Evolutionary conservation across 73 alveolate genomes (phyloP).

Genomic region (Paramecium pentaurelia): DNA sequence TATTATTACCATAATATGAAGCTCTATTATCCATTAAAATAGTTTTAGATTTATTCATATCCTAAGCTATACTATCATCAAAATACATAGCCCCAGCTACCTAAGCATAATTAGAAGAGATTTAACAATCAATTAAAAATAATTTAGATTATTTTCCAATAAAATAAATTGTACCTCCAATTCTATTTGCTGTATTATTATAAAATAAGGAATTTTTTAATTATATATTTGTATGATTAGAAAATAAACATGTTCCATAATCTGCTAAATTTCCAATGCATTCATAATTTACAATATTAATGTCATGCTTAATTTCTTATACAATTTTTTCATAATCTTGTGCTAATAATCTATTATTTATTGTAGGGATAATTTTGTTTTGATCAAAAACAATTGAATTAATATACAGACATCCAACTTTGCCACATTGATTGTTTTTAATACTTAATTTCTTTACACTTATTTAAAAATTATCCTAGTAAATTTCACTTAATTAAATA

Average conservation of each 20-base stretch:
- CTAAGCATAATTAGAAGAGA: background rate
- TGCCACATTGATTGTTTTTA: background rate
- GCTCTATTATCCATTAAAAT: background rate
- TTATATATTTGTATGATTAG: background rate
- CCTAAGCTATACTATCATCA: background rate
- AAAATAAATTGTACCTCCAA: background rate
- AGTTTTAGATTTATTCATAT: background rate
- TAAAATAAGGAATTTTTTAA: background rate
- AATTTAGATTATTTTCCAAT: background rate
- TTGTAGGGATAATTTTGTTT: background rate
- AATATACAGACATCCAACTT: background rate
- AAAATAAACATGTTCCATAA: background rate
- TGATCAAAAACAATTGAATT: background rate
- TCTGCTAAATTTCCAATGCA: background rate
- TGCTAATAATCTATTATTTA: background rate
- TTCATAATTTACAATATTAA: background rate
- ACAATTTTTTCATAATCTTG: background rate
- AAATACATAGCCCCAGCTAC: slow-evolving; percentile 18
- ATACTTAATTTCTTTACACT: background rate
- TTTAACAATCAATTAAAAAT: background rate
- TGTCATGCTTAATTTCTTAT: background rate
- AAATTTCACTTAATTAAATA: background rate
- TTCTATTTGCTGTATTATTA: background rate
- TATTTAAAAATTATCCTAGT: background rate
- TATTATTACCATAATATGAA: background rate